A percentile compares a stretch with the other conserved stretches of the same genome.
Evolutionary conservation across 441 rosid genomes (phyloP).

Genomic region (Gossypium schwendimanii): DNA sequence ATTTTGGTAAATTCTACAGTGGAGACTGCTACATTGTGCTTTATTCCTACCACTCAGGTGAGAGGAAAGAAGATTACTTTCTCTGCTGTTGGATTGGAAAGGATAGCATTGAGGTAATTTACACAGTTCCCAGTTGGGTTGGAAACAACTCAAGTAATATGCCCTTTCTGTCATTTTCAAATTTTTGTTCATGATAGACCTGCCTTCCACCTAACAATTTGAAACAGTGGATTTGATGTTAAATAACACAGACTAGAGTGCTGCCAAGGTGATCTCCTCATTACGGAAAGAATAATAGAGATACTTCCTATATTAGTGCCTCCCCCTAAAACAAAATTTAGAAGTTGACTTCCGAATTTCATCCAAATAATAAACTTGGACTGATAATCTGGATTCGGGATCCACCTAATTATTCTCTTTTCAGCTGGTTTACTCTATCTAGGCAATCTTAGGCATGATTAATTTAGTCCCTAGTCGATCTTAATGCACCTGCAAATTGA

Average conservation of each 20-base stretch:
- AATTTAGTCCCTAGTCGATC: neutral
- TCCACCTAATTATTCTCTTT: neutral
- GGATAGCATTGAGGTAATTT: slow-evolving; percentile 74
- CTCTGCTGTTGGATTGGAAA: slow-evolving; percentile 91
- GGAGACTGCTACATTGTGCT: slow-evolving; percentile 96
- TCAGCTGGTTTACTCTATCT: neutral
- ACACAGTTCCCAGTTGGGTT: slow-evolving; percentile 9
- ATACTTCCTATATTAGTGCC: neutral
- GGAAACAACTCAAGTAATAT: neutral
- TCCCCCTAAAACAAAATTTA: neutral
- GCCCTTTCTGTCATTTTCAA: neutral
- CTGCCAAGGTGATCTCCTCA: neutral
- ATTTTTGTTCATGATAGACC: neutral
- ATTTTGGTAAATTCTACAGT: slow-evolving; percentile 84
- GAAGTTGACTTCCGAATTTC: neutral
- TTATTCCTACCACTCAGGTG: slow-evolving; percentile 84
- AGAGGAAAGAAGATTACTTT: slow-evolving; percentile 87
- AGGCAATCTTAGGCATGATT: neutral
- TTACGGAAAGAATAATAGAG: neutral
- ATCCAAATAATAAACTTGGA: neutral
- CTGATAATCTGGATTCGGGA: neutral
- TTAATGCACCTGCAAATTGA: neutral
- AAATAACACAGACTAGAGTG: neutral
- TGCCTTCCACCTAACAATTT: neutral
- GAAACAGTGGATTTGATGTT: neutral